These are phyloP conservation scores for Colletotrichum sp. DNA, from an alignment of 2,329 filamentous ascomycete genomes.

Conservation along the genomic window DNA sequence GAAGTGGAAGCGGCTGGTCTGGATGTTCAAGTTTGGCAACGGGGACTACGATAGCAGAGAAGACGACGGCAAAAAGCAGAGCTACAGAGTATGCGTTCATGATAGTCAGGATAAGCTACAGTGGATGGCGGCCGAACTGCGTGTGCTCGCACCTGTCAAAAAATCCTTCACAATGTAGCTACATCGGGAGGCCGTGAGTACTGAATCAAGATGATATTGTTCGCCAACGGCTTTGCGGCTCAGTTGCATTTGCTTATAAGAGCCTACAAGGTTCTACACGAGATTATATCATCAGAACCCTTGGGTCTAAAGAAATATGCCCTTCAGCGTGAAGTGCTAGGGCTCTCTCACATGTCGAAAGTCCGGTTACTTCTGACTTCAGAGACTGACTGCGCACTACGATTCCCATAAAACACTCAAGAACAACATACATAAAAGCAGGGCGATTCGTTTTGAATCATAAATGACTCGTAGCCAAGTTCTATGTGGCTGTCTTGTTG, in stretches of 20 bases:
- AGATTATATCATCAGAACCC: not conserved
- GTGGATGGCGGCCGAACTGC: not conserved
- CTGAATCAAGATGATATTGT: not conserved
- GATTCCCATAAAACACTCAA: not conserved
- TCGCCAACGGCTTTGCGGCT: not conserved
- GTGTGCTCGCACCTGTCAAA: not conserved
- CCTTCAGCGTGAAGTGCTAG: not conserved
- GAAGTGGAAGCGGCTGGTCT: not conserved
- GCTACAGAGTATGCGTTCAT: not conserved
- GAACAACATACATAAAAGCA: not conserved
- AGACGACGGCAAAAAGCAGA: not conserved
- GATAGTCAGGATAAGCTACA: accelerated
- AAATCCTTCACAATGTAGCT: not conserved
- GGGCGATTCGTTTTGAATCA: too few relatives aligned
- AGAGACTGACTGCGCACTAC: too few relatives aligned
- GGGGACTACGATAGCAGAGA: not conserved
- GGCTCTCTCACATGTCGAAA: not conserved
- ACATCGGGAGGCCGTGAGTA: not conserved
- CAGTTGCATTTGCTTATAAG: not conserved
- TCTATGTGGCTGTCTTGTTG: not conserved
- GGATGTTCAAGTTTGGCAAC: not conserved
- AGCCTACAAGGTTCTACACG: not conserved
- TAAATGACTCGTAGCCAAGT: not conserved
- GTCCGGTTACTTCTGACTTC: too few relatives aligned
- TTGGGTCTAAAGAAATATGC: not conserved